Evolutionary conservation across 352 stramenopile genomes (phyloP).

Genomic region (Globisporangium polare): DNA sequence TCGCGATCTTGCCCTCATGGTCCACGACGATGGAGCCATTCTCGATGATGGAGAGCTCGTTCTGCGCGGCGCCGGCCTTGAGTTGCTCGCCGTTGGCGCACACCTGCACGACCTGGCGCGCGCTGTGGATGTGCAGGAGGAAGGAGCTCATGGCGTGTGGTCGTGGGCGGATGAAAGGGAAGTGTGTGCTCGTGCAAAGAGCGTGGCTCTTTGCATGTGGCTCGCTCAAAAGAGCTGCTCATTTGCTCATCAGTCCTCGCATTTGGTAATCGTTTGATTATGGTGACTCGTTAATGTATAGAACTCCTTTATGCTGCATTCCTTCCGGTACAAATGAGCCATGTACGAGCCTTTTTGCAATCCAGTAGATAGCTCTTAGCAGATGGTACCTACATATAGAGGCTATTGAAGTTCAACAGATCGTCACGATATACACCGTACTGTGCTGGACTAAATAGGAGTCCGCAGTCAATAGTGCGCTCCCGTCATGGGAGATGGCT

Average conservation of each 20-base stretch:
- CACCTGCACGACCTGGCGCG: slow-evolving; percentile 70
- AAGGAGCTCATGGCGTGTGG: slow-evolving; percentile 55
- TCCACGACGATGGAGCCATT: slow-evolving; percentile 58
- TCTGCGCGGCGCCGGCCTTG: slow-evolving; percentile 61
- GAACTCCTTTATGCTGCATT: too few relatives aligned
- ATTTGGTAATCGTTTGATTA: not conserved
- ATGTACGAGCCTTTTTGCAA: too few relatives aligned
- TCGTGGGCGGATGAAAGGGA: slow-evolving; percentile 20
- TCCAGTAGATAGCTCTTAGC: too few relatives aligned
- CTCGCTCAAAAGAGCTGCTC: too few relatives aligned
- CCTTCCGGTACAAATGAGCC: too few relatives aligned
- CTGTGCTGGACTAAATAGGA: too few relatives aligned
- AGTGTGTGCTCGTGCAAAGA: not conserved
- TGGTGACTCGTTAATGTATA: too few relatives aligned
- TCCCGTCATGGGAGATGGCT: too few relatives aligned
- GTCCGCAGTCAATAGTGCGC: too few relatives aligned
- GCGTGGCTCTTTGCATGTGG: not conserved
- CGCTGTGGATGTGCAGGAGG: slow-evolving; percentile 61
- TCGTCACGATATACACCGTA: too few relatives aligned
- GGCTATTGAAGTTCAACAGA: too few relatives aligned
- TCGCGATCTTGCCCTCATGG: slow-evolving; percentile 48
- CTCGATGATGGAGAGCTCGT: slow-evolving; percentile 56
- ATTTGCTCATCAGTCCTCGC: slow-evolving; percentile 5
- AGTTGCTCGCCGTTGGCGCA: slow-evolving; percentile 54
- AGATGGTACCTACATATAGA: too few relatives aligned